Percentiles rank a stretch among this genome's conserved stretches.
phyloP scores from a whole-genome alignment of 768 basidiomycete genomes.

The Kockovaella imperatae region DNA sequence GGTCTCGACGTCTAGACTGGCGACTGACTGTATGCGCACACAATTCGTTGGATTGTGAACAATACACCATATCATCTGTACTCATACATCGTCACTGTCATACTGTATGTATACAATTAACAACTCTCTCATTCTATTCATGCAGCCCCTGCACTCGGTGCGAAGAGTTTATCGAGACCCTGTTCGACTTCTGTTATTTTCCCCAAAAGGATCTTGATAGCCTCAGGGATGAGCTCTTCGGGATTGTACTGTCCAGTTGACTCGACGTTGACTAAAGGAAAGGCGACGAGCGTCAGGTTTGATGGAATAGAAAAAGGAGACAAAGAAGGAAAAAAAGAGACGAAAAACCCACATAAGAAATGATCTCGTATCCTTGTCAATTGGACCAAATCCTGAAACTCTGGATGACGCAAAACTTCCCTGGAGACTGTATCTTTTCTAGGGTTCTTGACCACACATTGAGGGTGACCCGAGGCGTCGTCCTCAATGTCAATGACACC shows the following conservation, averaged over 20 bases:
- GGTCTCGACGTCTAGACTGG: too few relatives aligned
- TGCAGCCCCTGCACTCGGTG: conserved; percentile 8
- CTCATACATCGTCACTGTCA: too few relatives aligned
- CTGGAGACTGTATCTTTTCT: conserved; percentile 82
- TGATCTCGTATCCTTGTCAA: conserved; percentile 80
- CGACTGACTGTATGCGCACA: too few relatives aligned
- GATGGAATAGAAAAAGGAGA: not conserved
- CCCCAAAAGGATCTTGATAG: conserved; percentile 69
- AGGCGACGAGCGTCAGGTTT: not conserved
- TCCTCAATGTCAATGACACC: conserved; percentile 46
- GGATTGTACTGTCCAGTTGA: conserved; percentile 84
- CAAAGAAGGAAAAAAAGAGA: not conserved
- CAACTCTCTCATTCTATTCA: conserved; percentile 1
- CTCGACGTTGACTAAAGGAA: conserved; percentile 67
- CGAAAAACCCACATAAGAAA: conserved; percentile 68
- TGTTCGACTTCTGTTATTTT: conserved; percentile 54
- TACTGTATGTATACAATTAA: too few relatives aligned
- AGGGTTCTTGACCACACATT: conserved; percentile 55
- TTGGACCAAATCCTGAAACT: conserved; percentile 75
- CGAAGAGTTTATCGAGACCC: conserved; percentile 34
- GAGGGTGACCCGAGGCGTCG: conserved; percentile 46
- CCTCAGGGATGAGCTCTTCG: conserved; percentile 69
- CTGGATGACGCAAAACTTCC: conserved; percentile 84
- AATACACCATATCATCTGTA: too few relatives aligned
- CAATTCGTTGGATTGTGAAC: too few relatives aligned